These are phyloP conservation scores for Talaromyces wortmannii DNA, from an alignment of 495 filamentous ascomycete genomes.

Conservation along the genomic window DNA sequence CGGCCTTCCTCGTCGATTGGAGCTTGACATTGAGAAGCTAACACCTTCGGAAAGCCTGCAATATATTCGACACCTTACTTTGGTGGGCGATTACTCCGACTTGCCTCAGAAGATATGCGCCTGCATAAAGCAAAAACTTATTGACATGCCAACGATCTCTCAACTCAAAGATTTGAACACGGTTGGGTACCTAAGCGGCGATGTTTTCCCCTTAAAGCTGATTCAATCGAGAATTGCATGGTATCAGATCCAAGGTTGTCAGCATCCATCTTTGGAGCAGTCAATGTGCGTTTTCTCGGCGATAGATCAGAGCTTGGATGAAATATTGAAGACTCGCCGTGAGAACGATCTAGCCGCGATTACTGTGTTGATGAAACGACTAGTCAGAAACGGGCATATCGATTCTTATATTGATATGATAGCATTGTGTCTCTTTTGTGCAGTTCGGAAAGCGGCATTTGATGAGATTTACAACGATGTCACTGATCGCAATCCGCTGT, in stretches of 20 bases:
- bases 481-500: constrained; percentile 51
- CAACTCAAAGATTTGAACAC: constrained; percentile 45
- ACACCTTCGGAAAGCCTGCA: constrained; percentile 45
- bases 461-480: constrained; percentile 57
- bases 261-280: constrained; percentile 26
- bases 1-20: constrained; percentile 35
- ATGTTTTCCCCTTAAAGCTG: constrained; percentile 31
- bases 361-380: constrained; percentile 23
- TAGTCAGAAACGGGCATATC: constrained; percentile 30
- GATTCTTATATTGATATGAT: constrained; percentile 45
- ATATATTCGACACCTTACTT: constrained; percentile 41
- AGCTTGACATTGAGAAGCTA: constrained; percentile 46
- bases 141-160: constrained; percentile 40
- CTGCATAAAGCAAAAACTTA: constrained; percentile 39
- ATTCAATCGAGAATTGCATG: constrained; percentile 42
- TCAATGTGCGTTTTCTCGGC: constrained; percentile 40
- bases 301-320: constrained; percentile 29
- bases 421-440: constrained; percentile 47
- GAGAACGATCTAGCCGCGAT: constrained; percentile 34
- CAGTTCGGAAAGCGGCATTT: constrained; percentile 46
- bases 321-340: constrained; percentile 32
- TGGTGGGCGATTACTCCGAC: constrained; percentile 24
- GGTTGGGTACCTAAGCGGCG: constrained; percentile 40
- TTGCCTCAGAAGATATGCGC: constrained; percentile 25
- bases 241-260: constrained; percentile 40